These are phyloP conservation scores for Aspergillus sp. DNA, from an alignment of 2,329 filamentous ascomycete genomes.

Conservation along the genomic window DNA sequence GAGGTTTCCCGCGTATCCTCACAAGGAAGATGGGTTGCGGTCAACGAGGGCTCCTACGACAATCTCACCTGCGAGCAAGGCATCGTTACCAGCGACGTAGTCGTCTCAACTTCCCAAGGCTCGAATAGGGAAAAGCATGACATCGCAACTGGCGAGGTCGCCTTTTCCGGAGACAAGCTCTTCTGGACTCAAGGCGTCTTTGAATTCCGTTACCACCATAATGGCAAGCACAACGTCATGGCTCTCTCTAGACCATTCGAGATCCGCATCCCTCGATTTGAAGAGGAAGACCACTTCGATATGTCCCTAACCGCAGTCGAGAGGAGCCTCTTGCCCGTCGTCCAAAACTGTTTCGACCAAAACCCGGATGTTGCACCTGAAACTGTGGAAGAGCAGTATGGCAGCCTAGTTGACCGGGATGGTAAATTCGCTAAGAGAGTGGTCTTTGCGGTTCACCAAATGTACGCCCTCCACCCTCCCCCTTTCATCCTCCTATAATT, in stretches of 20 bases:
- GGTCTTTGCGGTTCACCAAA: constrained; percentile 90
- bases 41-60: constrained; percentile 74
- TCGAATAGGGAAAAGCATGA: constrained; percentile 53
- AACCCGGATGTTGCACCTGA: constrained; percentile 87
- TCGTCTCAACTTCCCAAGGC: constrained; percentile 47
- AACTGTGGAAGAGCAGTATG: constrained; percentile 77
- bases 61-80: constrained; percentile 72
- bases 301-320: constrained; percentile 71
- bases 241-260: constrained; percentile 91
- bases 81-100: constrained; percentile 68
- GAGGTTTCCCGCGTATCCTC: constrained; percentile 82
- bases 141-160: constrained; percentile 74
- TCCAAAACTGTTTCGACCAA: constrained; percentile 89
- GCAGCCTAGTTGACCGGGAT: constrained; percentile 79
- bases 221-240: constrained; percentile 90
- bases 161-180: constrained; percentile 88
- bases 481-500: neutral
- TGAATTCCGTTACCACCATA: constrained; percentile 95
- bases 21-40: constrained; percentile 85
- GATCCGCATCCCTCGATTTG: constrained; percentile 77
- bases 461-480: constrained; percentile 54
- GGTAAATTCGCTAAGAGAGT: constrained; percentile 86
- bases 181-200: constrained; percentile 98
- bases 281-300: constrained; percentile 67
- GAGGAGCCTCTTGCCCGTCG: constrained; percentile 72